A percentile compares a stretch with the other conserved stretches of the same genome.
These are phyloP conservation scores for Arthrobotrys megalospora DNA, from an alignment of 2,329 filamentous ascomycete genomes.

Conservation along the genomic window DNA sequence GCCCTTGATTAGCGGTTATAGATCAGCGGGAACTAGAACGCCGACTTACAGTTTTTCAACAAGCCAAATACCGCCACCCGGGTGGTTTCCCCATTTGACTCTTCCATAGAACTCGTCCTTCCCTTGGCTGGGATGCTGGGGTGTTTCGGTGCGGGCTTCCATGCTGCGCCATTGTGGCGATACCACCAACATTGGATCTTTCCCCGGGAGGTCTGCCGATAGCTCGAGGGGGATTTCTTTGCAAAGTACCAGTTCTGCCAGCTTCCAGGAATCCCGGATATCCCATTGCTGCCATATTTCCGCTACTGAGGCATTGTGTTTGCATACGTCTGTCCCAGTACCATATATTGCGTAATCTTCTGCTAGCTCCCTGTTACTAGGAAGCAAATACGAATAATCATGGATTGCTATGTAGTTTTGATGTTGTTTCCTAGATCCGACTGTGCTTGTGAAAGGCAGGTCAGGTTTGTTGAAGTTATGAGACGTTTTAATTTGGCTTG, in stretches of 20 bases:
- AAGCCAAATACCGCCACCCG: constrained; percentile 72
- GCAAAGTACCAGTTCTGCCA: constrained; percentile 82
- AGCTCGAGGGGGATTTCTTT: constrained; percentile 81
- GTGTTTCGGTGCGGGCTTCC: not conserved
- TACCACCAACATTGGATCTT: constrained; percentile 78
- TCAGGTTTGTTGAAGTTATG: constrained; percentile 42
- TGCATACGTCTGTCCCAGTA: constrained; percentile 83
- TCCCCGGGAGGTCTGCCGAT: constrained; percentile 63
- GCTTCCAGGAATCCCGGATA: constrained; percentile 85
- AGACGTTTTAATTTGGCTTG: constrained; percentile 50
- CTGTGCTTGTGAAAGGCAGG: constrained; percentile 28
- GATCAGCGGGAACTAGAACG: not conserved
- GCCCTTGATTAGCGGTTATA: not conserved
- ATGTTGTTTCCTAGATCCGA: constrained; percentile 42
- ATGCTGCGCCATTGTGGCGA: constrained; percentile 68
- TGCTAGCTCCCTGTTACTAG: constrained; percentile 83
- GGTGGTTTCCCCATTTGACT: constrained; percentile 79
- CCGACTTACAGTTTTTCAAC: constrained; percentile 72
- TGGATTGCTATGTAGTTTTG: constrained; percentile 75
- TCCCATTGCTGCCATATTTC: constrained; percentile 79
- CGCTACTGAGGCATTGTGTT: constrained; percentile 85
- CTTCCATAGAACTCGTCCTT: constrained; percentile 71
- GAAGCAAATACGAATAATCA: constrained; percentile 79
- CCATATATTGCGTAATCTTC: constrained; percentile 87
- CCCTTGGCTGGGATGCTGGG: not conserved